Evolutionary conservation across 164 flowering plant genomes (phyloP), one percentile per base, ranked within the genome.

Genomic region (Protea cynaroides): DNA sequence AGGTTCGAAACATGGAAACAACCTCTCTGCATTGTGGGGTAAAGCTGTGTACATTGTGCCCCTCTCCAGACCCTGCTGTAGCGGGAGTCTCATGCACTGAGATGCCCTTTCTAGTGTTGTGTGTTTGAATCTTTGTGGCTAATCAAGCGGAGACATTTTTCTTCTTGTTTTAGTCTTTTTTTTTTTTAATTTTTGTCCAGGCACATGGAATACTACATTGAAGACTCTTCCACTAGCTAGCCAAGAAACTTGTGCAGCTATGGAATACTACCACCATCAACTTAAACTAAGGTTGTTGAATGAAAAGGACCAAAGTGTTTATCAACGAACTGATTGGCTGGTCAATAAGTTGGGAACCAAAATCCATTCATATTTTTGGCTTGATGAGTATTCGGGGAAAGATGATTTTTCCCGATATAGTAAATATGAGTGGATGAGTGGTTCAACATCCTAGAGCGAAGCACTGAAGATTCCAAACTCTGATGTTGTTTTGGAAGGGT

Each of bases 361-460:
- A 80, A 94, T 88, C 58, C 99, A 88, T 76, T 85, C 99, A 34
- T 88, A 82, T 66, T 90, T 89, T 70, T 95, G 96, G 96, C 92
- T 95, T 57, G 97, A 95, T 77, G 94, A 86, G 71, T 92, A 82
- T 64, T 66, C 87, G 1, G 87, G 74, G 19, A 90, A 82, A 63
- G 89, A 87, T 56, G 86, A 81, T 73, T 95, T 86, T 77, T 74
- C 89, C 43, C 81, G 94, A 43, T 95, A 89, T 66, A 65, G 80
- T 76, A 95, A 83, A 70, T 84, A 88, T 60, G 96, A 86, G 69
- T 89, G 97, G 96, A 68, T 69, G 40, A 87, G 85, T 70, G 94
- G 96, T n/a, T n/a, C n/a, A n/a, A n/a, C n/a, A n/a, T n/a, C n/a
- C n/a, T n/a, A n/a, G n/a, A n/a, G n/a, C n/a, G n/a, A n/a, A n/a